These are phyloP conservation scores for Glonium stellatum DNA, from an alignment of 495 filamentous ascomycete species.

Conservation along the genomic window DNA sequence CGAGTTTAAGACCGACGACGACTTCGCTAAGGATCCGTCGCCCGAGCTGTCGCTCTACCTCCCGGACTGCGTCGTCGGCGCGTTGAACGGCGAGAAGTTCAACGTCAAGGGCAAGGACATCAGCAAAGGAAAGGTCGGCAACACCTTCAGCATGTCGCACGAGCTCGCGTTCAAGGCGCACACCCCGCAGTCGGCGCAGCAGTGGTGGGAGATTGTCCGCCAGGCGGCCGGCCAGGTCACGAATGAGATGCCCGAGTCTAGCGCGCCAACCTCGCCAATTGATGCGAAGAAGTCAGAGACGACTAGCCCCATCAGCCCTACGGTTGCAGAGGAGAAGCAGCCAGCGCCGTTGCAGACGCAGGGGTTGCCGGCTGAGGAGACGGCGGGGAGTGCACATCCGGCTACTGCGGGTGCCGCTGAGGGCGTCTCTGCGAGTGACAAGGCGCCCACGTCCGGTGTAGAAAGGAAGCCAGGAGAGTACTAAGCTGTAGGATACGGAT, in stretches of 20 bases:
- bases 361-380: slow-evolving; percentile 23
- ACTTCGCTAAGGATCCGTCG: slow-evolving; percentile 67
- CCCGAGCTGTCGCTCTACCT: slow-evolving; percentile 88
- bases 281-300: slow-evolving; percentile 1
- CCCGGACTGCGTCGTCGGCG: slow-evolving; percentile 78
- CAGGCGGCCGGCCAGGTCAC: slow-evolving; percentile 32
- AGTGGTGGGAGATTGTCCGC: slow-evolving; percentile 70
- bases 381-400: slow-evolving; percentile 9
- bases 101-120: slow-evolving; percentile 90
- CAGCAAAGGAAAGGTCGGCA: slow-evolving; percentile 52
- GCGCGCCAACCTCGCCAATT: slow-evolving; percentile 18
- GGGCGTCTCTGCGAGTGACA: slow-evolving; percentile 5
- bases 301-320: slow-evolving; percentile 31
- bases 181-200: slow-evolving; percentile 63
- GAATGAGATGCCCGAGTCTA: slow-evolving; percentile 26
- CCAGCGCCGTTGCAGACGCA: slow-evolving; percentile 36
- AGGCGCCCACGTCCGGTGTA: slow-evolving; percentile 7
- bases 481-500: not conserved
- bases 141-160: slow-evolving; percentile 53
- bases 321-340: slow-evolving; percentile 25
- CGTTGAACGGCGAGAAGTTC: slow-evolving; percentile 74
- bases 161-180: slow-evolving; percentile 68
- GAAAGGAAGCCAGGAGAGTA: slow-evolving; percentile 21
- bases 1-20: slow-evolving; percentile 92
- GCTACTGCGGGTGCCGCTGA: not conserved